Conservation (phyloP, 441 rosid species). For the Melianthus villosus region DNA sequence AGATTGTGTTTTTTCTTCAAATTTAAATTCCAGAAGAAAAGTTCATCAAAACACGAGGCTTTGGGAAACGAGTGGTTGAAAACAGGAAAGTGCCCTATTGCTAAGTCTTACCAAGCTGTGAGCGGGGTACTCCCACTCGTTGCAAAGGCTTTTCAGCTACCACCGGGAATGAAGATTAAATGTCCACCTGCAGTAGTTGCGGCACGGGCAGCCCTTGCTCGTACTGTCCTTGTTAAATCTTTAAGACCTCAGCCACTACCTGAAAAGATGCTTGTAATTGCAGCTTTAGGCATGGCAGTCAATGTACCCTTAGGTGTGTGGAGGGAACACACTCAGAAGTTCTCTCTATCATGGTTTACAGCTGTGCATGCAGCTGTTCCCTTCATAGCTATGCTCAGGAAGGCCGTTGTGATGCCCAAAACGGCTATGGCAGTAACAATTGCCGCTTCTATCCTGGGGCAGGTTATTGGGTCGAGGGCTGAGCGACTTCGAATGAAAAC, state of each 20-base stretch:
- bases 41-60: conserved; percentile 32
- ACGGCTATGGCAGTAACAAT: conserved; percentile 62
- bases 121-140: conserved; percentile 43
- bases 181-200: conserved; percentile 49
- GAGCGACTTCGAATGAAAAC: conserved; percentile 43
- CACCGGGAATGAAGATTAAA: conserved; percentile 33
- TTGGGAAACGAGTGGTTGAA: conserved; percentile 50
- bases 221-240: conserved; percentile 51
- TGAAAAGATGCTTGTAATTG: conserved; percentile 40
- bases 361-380: conserved; percentile 74
- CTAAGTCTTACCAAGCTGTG: conserved; percentile 51
- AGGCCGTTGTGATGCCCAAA: conserved; percentile 54
- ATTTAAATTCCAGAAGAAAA: neutral
- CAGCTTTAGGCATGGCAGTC: conserved; percentile 55
- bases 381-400: conserved; percentile 52
- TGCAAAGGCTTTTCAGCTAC: conserved; percentile 48
- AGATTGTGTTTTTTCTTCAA: too few relatives aligned
- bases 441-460: conserved; percentile 53
- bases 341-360: conserved; percentile 46
- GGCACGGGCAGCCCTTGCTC: conserved; percentile 54
- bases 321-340: conserved; percentile 60
- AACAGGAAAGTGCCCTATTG: conserved; percentile 57
- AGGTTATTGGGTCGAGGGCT: conserved; percentile 62
- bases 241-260: conserved; percentile 56
- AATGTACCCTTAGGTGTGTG: conserved; percentile 57